Conservation (phyloP, 306 rosid genomes). For the Medicago arabica region DNA sequence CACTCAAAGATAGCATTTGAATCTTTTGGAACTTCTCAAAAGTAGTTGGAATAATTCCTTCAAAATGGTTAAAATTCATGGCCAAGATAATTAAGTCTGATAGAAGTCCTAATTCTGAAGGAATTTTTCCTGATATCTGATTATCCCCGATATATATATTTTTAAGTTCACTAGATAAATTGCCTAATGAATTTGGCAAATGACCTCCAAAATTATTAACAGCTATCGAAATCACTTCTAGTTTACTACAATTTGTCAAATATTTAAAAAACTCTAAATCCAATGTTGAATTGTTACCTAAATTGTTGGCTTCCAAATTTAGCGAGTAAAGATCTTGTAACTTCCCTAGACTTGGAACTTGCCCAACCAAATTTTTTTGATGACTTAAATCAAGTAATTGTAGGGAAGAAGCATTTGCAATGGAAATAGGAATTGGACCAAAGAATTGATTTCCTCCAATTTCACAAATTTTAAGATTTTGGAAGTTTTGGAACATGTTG, state of each 20-base stretch:
- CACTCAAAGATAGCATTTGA: neutral
- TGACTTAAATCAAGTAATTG: too few species aligned
- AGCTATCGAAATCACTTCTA: fast-evolving
- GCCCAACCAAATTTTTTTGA: too few species aligned
- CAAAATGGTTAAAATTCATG: neutral
- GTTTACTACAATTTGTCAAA: neutral
- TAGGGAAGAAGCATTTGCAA: slow-evolving; percentile 4
- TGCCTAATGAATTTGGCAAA: neutral
- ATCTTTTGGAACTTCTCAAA: neutral
- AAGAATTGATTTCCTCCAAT: slow-evolving; percentile 25
- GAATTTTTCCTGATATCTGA: neutral
- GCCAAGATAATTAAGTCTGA: neutral
- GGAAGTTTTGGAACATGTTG: slow-evolving; percentile 38
- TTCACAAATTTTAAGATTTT: fast-evolving
- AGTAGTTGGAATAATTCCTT: neutral
- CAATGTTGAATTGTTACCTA: too few species aligned
- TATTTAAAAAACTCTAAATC: too few species aligned
- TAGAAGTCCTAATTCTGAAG: neutral
- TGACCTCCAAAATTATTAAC: neutral
- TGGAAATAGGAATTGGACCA: neutral
- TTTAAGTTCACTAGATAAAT: neutral
- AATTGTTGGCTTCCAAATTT: too few species aligned
- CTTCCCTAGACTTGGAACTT: too few species aligned
- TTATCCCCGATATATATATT: neutral
- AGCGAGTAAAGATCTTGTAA: too few species aligned